Conservation (phyloP, 2,329 filamentous ascomycete genomes). For the Aspergillus fumigatiaffinis region DNA sequence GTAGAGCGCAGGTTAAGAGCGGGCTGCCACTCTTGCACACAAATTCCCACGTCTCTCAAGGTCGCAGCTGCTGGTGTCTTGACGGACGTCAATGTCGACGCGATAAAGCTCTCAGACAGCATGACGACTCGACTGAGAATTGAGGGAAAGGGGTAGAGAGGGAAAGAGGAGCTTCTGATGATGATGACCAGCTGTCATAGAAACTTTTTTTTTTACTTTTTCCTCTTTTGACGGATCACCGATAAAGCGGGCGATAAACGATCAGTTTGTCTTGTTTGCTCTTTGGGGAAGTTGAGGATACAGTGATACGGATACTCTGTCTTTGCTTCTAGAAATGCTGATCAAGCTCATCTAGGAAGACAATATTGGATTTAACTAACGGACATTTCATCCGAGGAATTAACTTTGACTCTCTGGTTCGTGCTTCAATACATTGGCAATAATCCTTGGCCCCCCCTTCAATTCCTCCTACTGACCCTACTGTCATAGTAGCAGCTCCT, state of each 20-base stretch:
- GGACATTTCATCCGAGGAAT: not conserved
- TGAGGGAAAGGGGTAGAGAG: slow-evolving; percentile 9
- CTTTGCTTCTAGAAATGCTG: no score
- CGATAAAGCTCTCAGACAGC: slow-evolving; percentile 48
- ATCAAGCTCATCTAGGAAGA: no score
- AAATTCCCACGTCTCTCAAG: slow-evolving; percentile 78
- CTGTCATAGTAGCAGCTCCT: not conserved
- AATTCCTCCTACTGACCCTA: not conserved
- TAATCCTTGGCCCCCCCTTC: slow-evolving; percentile 12
- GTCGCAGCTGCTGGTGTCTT: slow-evolving; percentile 45
- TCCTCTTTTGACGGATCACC: slow-evolving; percentile 2
- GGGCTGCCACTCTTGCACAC: slow-evolving; percentile 77
- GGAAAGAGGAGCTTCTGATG: not conserved
- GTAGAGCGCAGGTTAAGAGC: slow-evolving; percentile 67
- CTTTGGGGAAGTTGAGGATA: not conserved
- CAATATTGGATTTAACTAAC: not conserved
- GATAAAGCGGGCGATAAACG: slow-evolving; percentile 24
- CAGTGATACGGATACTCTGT: no score
- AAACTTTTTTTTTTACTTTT: not conserved
- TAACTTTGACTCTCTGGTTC: not conserved
- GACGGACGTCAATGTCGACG: slow-evolving; percentile 40
- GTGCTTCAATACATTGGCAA: not conserved
- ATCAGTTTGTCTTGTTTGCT: slow-evolving; percentile 34
- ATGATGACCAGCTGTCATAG: not conserved
- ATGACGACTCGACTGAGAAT: slow-evolving; percentile 31